Evolutionary conservation across 805 yeast species (phyloP), one percentile per base, ranked within the genome.

Genomic region (Ogataea saltuana): DNA sequence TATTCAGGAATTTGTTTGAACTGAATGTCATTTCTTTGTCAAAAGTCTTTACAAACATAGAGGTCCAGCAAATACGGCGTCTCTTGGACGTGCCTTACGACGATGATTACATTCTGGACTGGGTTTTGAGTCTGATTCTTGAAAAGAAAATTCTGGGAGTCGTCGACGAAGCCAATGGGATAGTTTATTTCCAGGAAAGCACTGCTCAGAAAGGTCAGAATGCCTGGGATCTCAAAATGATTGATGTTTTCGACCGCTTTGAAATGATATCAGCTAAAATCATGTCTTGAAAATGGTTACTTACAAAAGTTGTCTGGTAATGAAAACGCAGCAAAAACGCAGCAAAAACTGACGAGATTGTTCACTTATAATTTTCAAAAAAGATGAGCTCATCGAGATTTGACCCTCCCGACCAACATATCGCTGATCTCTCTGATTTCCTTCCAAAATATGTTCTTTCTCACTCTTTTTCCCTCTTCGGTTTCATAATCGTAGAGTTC

Each of bases 401-500:
- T 59, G 11, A 61, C 74, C 66, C 95, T 80, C 29, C 91, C 93
- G 30, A 85, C 95, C 63, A 91, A 71, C 67, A 81, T 83, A 69
- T 89, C 96, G 44, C 91, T 86, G 60, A 87, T 78, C 38, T 82
- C 84, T 59, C 95, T 76, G 39, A 83, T 70, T 22, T 72, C 72
- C 37, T 74, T 71, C 99, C 99, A 93, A 67, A 85, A 88, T 38
- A 89, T 83, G 45, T 72, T 69, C 72, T 87, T 89, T 56, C 98
- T 96, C 78, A 93, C 83, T 73, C 99, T 84, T 65, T 72, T 78
- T 17, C 68, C 72, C 27, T 86, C 63, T 55, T 87, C 88, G 13
- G 98, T 88, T 67, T 93, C 98, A 60, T 71, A 83, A 61, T 90
- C 95, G 68, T 86, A 90, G 52, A 91, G 73, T 46, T 75, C 77